These are phyloP conservation scores for Pezicula carpinea DNA, from an alignment of 2,329 filamentous ascomycete genomes.

Conservation along the genomic window DNA sequence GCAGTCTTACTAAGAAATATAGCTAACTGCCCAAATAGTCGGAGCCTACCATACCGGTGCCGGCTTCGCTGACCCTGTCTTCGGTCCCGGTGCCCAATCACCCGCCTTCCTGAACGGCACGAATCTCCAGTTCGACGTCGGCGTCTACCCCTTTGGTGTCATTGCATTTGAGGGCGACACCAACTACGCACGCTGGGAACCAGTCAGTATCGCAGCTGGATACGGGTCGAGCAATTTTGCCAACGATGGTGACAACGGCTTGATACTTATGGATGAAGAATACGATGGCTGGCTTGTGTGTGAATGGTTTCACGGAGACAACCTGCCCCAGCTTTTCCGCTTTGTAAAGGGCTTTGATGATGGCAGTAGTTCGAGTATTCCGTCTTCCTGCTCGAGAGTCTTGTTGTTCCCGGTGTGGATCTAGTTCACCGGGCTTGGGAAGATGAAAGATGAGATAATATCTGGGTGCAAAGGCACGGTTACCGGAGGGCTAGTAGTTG, in stretches of 20 bases:
- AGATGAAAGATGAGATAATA: too few species aligned
- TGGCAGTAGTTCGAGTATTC: conserved; percentile 3
- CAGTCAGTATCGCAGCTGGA: conserved; percentile 10
- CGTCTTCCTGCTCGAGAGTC: conserved; percentile 14
- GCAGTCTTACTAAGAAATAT: background rate
- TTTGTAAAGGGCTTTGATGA: conserved; percentile 17
- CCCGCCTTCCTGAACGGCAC: conserved; percentile 19
- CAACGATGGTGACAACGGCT: conserved; percentile 8
- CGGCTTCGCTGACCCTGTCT: conserved; percentile 18
- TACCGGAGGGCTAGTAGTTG: too few species aligned
- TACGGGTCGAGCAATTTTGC: conserved; percentile 11
- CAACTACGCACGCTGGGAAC: conserved; percentile 16
- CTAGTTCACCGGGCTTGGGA: background rate
- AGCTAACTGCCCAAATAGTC: conserved; percentile 10
- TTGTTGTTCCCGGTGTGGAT: conserved; percentile 11
- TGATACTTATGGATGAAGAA: conserved; percentile 10
- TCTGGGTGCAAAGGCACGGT: too few species aligned
- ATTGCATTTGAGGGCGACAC: conserved; percentile 18
- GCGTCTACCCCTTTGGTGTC: conserved; percentile 12
- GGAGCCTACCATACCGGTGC: conserved; percentile 21
- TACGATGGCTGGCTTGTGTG: conserved; percentile 22
- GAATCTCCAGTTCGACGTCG: conserved; percentile 18
- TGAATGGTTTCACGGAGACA: conserved; percentile 20
- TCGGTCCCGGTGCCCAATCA: conserved; percentile 5
- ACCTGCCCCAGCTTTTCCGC: conserved; percentile 21